phyloP scores from a whole-genome alignment of 2,329 filamentous ascomycete genomes.

The Fusarium dlaminii region DNA sequence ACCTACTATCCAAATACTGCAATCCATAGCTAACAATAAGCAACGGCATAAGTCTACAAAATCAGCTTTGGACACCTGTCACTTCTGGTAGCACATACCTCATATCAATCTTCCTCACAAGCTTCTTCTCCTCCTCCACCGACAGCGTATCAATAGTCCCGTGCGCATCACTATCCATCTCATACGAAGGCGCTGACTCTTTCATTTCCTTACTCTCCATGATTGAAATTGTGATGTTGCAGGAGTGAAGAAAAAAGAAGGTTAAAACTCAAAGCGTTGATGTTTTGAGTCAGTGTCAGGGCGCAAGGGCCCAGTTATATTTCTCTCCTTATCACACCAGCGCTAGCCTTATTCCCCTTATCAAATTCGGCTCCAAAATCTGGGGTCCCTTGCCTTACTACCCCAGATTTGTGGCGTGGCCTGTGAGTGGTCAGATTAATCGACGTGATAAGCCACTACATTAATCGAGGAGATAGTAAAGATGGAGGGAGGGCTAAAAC shows the following conservation, averaged over 20 bases:
- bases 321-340: neutral
- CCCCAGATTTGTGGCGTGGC: neutral
- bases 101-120: conserved; percentile 11
- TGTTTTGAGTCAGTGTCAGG: neutral
- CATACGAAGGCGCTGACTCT: neutral
- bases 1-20: conserved; percentile 11
- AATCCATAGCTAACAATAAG: conserved; percentile 9
- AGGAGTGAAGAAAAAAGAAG: neutral
- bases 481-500: neutral
- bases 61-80: neutral
- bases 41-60: neutral
- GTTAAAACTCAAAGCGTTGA: neutral
- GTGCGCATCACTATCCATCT: neutral
- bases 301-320: conserved; percentile 10
- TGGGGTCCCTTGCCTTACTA: neutral
- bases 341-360: neutral
- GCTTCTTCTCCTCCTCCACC: conserved; percentile 2
- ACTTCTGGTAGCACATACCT: neutral
- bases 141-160: conserved; percentile 6
- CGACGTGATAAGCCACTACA: neutral
- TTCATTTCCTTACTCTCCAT: neutral
- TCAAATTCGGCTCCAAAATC: neutral
- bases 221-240: neutral
- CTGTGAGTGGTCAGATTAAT: neutral
- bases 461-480: neutral